These are phyloP conservation scores for Apium graveolens DNA, from an alignment of 129 eudicot species.

Conservation along the genomic window DNA sequence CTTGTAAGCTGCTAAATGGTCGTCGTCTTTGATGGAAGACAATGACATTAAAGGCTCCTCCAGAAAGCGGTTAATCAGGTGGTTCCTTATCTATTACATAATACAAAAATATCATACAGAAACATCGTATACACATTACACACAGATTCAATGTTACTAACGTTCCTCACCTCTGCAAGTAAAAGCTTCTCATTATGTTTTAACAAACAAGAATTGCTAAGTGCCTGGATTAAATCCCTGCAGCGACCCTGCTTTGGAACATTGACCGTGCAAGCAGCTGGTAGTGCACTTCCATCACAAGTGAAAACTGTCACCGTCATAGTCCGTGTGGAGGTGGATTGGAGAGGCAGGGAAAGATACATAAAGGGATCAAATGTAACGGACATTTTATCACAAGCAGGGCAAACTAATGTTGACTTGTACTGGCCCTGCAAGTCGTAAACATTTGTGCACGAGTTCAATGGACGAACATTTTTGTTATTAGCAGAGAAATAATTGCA, in stretches of 20 bases:
- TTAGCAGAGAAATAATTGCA: neutral
- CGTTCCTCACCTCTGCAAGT: constrained; percentile 73
- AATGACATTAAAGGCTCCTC: constrained; percentile 80
- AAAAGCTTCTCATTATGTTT: constrained; percentile 80
- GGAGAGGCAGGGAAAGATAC: constrained; percentile 98
- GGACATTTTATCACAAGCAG: constrained; percentile 73
- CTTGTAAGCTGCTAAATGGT: constrained; percentile 88
- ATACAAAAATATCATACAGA: constrained; percentile 4
- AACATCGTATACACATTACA: neutral
- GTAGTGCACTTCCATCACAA: constrained; percentile 78
- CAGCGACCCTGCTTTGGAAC: constrained; percentile 95
- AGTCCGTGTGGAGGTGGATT: constrained; percentile 66
- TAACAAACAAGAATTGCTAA: constrained; percentile 58
- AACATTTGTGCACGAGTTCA: neutral
- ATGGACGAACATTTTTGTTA: neutral
- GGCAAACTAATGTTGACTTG: constrained; percentile 94
- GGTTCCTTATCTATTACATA: constrained; percentile 59
- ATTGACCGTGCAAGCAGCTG: constrained; percentile 64
- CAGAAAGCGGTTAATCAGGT: constrained; percentile 74
- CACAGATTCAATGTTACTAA: neutral
- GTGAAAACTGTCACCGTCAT: constrained; percentile 87
- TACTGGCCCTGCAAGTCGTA: constrained; percentile 72
- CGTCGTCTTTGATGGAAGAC: constrained; percentile 83
- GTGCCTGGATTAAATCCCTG: constrained; percentile 77
- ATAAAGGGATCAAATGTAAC: constrained; percentile 97